phyloP scores from a whole-genome alignment of 192 early-diverging fungal genomes.

The Gryganskiella cystojenkinii region DNA sequence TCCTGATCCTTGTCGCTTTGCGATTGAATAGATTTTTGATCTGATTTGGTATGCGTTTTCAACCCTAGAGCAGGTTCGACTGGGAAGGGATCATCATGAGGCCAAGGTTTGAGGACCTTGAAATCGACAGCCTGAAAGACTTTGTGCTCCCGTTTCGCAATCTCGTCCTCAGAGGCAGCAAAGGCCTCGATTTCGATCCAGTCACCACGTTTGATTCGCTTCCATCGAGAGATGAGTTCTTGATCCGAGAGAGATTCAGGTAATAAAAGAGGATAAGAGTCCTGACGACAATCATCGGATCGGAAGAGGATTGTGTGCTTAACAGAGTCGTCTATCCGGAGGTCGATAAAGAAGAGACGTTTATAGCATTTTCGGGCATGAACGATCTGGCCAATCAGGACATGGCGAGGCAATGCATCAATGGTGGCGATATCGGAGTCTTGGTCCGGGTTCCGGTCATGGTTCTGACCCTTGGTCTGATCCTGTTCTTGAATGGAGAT shows the following conservation, averaged over 20 bases:
- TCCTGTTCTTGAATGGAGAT: neutral
- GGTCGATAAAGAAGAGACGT: constrained; percentile 43
- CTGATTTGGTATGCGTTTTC: neutral
- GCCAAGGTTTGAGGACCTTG: constrained; percentile 32
- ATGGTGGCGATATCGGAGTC: no score
- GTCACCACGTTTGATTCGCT: constrained; percentile 31
- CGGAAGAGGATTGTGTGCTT: constrained; percentile 57
- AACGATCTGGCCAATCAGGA: constrained; percentile 38
- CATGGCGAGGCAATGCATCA: no score
- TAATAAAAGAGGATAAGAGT: neutral
- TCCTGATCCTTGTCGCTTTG: neutral
- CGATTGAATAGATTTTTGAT: no score
- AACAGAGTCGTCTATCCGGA: constrained; percentile 17
- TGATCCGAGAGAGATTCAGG: constrained; percentile 11
- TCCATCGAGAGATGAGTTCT: constrained; percentile 21
- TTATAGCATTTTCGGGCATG: constrained; percentile 45
- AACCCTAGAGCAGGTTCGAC: constrained; percentile 40
- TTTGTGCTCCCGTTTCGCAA: constrained; percentile 14
- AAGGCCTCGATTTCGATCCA: constrained; percentile 14
- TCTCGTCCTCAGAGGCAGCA: constrained; percentile 26
- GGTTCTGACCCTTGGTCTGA: neutral
- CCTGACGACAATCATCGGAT: constrained; percentile 49
- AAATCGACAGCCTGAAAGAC: constrained; percentile 42
- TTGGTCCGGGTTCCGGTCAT: neutral
- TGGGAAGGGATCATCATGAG: constrained; percentile 25